Evolutionary conservation across 352 stramenopile genomes (phyloP).

Genomic region (Globisporangium viniferum): DNA sequence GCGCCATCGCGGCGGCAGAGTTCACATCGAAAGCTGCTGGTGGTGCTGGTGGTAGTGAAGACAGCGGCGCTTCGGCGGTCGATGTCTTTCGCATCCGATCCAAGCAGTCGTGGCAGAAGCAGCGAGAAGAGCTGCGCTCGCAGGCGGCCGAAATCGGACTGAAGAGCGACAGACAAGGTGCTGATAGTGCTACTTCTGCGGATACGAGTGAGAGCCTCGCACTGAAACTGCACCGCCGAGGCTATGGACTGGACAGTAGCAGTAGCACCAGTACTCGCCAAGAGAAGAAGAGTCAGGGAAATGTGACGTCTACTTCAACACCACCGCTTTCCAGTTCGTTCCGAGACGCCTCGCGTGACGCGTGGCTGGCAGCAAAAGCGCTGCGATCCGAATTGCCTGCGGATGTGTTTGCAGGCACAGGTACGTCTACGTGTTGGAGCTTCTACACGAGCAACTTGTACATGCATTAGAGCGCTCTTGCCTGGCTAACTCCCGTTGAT

Average conservation of each 20-base stretch:
- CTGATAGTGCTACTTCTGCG: not conserved
- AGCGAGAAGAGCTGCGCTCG: constrained; percentile 38
- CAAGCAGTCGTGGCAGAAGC: constrained; percentile 59
- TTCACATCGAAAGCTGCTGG: constrained; percentile 7
- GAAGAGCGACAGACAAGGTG: not conserved
- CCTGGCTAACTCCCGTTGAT: no score
- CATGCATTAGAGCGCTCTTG: no score
- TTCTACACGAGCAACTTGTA: not conserved
- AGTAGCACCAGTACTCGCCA: constrained; percentile 10
- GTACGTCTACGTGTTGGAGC: not conserved
- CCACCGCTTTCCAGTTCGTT: constrained; percentile 25
- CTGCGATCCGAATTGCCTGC: constrained; percentile 22
- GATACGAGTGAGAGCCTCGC: constrained; percentile 30
- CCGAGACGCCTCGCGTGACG: constrained; percentile 24
- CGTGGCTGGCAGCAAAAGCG: constrained; percentile 25
- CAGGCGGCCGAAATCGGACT: constrained; percentile 27
- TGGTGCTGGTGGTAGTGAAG: constrained; percentile 6
- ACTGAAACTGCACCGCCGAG: constrained; percentile 42
- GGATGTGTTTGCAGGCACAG: constrained; percentile 6
- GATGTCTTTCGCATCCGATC: constrained; percentile 52
- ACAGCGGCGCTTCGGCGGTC: not conserved
- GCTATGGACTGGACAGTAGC: constrained; percentile 39
- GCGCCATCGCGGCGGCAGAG: constrained; percentile 11
- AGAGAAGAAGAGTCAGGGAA: not conserved
- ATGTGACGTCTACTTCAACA: not conserved